Percentiles rank a stretch among this genome's conserved stretches.
Conservation (phyloP, 2,329 filamentous ascomycete genomes). For the Nemania abortiva region DNA sequence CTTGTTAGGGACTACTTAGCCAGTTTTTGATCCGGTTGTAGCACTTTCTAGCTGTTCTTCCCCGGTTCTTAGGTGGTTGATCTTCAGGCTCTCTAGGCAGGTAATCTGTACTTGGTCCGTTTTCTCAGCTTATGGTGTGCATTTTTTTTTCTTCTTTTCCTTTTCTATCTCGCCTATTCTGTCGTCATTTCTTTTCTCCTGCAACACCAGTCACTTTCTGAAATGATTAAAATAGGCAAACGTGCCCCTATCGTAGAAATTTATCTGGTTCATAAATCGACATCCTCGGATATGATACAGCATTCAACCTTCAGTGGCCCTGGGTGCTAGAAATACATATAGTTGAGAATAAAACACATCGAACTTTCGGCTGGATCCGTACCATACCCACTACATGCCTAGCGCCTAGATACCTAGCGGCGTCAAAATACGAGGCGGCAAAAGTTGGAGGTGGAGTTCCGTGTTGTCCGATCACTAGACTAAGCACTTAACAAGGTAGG, state of each 20-base stretch:
- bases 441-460: constrained; percentile 34
- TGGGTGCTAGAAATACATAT: neutral
- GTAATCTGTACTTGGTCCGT: neutral
- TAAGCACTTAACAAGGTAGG: neutral
- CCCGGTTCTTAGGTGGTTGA: neutral
- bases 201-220: neutral
- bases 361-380: constrained; percentile 31
- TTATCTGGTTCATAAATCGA: neutral
- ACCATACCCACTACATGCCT: neutral
- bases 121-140: neutral
- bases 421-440: constrained; percentile 40
- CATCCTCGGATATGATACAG: neutral
- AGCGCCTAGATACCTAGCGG: constrained; percentile 17
- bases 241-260: neutral
- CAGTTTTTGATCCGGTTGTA: neutral
- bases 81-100: neutral
- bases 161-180: neutral
- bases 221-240: neutral
- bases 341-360: neutral
- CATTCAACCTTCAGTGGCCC: neutral
- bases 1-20: neutral
- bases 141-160: constrained; percentile 6
- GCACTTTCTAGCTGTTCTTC: neutral
- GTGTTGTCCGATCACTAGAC: constrained; percentile 14
- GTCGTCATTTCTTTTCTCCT: neutral